Base-by-base conservation (phyloP, 2,329 filamentous ascomycete species). In the Aspergillus glaucus region DNA sequence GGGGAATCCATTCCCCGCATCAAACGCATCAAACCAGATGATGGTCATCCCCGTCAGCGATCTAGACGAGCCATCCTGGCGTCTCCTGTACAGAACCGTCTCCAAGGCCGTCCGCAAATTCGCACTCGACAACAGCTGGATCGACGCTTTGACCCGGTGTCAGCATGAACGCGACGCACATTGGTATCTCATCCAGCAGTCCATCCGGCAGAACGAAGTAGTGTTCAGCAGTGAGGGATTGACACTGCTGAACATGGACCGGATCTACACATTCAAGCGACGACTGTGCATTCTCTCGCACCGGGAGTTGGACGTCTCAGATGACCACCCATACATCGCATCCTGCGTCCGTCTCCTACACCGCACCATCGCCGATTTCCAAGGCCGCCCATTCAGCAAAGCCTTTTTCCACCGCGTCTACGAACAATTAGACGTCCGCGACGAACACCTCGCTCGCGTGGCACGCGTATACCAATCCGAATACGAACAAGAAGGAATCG, bases 251-350 rank as follows among this genome's bases (percentile, higher is more conserved):
- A 72, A 67, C 46, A 68, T 73, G 53, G 71, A 74, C 56, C 69
- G 70, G 36, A 69, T 74, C 48, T 73, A 72, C 49, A 72, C 66
- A 12, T 65, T 74, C 52, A 74, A 74, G 50, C 68, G 67, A 26
- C 61, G 68, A 14, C 62, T 74, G 6, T 70, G 65, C 48, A 61
- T 68, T 5, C 61, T 73, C 10, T 69, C 70, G 3, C 54, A 49
- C 15, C 55, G 52, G 12, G 17, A 17, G 10, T 10, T 19, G 15
- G 17, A 12, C 7, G 17, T 40, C 5, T 40, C n/a, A 6, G 37
- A 40, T 19, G 60, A 57, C 3, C 57, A 68, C 10, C 56, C 64
- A 14, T 68, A 64, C 52, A 60, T 73, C 47, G 59, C 60, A 14
- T 71, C 69, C 10, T 73, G 70, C 50, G 62, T 71, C 3, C 60